Base-by-base conservation (phyloP, 208 protist species). In the Spongospora subterranea region DNA sequence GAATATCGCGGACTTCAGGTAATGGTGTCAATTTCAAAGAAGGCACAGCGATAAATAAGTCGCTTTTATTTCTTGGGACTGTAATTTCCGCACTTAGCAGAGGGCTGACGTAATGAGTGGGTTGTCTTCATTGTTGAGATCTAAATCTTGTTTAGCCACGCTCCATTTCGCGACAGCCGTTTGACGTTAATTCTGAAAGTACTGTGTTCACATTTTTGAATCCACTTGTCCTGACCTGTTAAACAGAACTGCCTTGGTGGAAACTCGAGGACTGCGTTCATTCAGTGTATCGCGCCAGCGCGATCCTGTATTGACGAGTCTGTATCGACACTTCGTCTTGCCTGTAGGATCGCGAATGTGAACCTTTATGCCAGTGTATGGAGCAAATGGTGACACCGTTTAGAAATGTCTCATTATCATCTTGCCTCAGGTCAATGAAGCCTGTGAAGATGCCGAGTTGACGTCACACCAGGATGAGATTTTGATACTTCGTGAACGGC, bases 211-310 rank as follows among this genome's bases (percentile, higher is more conserved):
- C n/a, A 82, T 43, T 6, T 35, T 35, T 82, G 6, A n/a, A n/a
- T n/a, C n/a, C n/a, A n/a, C n/a, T n/a, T n/a, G 6, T 82, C 6
- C 35, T 82, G n/a, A 82, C 6, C 13, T 6, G n/a, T n/a, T 35
- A 82, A 82, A 35, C n/a, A 82, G 71, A 82, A 82, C 71, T 82
- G 71, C 40, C 40, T 82, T 35, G 71, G 71, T 82, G 71, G 71
- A 20, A 82, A 82, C 35, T 82, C 71, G 11, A 35, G 71, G n/a
- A 82, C 71, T 35, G 71, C 71, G 13, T 82, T 82, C 35, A 82
- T 82, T 82, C 71, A 82, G 35, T 82, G 71, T 82, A 82, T 82
- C 6, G 35, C 71, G n/a, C 71, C 71, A 45, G 71, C 71, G 6
- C 71, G 71, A 45, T 82, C 71, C 6, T 82, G 71, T 43, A 45